Evolutionary conservation across 805 yeast genomes (phyloP), one percentile per base, ranked within the genome.

Genomic region (Nematodospora valgi): DNA sequence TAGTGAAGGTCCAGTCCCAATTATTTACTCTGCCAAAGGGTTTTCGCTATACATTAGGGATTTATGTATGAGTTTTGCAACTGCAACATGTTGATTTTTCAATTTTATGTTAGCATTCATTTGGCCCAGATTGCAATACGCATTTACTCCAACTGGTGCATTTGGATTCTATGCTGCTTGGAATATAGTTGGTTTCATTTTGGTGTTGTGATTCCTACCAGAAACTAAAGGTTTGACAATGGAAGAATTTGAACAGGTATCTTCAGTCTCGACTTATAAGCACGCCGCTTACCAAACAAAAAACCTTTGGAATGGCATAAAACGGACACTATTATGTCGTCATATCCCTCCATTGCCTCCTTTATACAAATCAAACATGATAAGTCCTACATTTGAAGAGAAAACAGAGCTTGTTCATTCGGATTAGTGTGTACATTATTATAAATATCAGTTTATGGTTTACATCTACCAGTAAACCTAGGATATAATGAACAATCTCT

Each of bases 401-500:
- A 73, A 76, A 60, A 62, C 76, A 16, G 76, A 68, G 39, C 64
- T 59, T 12, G 59, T 69, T 41, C 80, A 75, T 47, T 59, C 73
- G 36, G 84, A 79, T 32, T 52, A 46, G 35, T n/a, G n/a, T n/a
- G n/a, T n/a, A n/a, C n/a, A n/a, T n/a, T n/a, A n/a, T n/a, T n/a
- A n/a, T n/a, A n/a, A n/a, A n/a, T n/a, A n/a, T n/a, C n/a, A n/a
- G n/a, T 10, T 27, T 66, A 91, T 69, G 99, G 99, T 68, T 80
- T 86, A 73, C 98, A 91, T 74, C 99, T 82, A 44, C 98, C 99
- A 37, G 95, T 74, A 74, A 86, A 93, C 68, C 99, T 86, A 48
- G 99, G 99, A 64, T 91, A 93, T 64, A 94, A 73, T 20, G 96
- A 84, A 65, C 98, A 93, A 64, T 93, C 98, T 70, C 98, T 85